phyloP scores from a whole-genome alignment of 202 grass and related monocot species.

The Carex arenaria region DNA sequence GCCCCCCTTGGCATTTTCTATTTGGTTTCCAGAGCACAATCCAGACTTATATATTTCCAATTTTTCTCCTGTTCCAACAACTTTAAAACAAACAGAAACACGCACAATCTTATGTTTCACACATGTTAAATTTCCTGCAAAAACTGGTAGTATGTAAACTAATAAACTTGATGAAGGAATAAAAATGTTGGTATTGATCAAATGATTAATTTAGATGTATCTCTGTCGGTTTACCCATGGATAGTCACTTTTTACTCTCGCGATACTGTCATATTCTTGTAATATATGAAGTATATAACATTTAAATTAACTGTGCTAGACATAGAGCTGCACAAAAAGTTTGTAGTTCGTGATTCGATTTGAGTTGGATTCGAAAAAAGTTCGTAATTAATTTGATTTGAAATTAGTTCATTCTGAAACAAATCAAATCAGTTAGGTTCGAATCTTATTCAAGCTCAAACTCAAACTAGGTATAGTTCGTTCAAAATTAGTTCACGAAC shows the following conservation, averaged over 20 bases:
- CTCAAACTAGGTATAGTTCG: no score
- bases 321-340: no score
- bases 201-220: not conserved
- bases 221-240: no score
- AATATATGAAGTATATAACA: not conserved
- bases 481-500: no score
- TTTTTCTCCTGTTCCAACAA: not conserved
- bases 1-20: conserved; percentile 1
- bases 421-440: no score
- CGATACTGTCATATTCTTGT: no score
- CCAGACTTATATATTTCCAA: not conserved
- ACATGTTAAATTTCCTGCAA: not conserved
- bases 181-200: not conserved
- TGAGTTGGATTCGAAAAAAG: no score
- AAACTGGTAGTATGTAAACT: not conserved
- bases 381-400: no score
- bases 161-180: not conserved
- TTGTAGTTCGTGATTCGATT: no score
- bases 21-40: conserved; percentile 1
- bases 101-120: not conserved
- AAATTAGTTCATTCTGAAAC: no score
- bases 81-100: not conserved
- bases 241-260: no score
- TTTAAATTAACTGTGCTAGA: not conserved
- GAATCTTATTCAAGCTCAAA: no score